Conservation (phyloP, 169 alveolate species). For the Plasmodium falciparum region DNA sequence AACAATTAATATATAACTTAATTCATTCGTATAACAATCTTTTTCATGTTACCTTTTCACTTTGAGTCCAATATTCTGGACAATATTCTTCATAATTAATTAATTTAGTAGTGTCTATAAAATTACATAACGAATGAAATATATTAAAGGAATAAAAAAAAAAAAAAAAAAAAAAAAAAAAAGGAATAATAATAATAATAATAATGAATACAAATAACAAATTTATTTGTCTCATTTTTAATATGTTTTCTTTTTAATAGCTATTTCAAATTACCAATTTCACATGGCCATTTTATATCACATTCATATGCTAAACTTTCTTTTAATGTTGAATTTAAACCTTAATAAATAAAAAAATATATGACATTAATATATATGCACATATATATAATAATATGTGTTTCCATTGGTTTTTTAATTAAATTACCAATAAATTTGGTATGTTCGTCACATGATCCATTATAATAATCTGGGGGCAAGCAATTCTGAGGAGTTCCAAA, state of each 20-base stretch:
- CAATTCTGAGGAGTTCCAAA: constrained; percentile 40
- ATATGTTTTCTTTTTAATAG: background rate
- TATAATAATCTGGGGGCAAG: constrained; percentile 61
- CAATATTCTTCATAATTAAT: constrained; percentile 46
- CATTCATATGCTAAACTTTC: constrained; percentile 57
- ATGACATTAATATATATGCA: background rate
- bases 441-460: constrained; percentile 52
- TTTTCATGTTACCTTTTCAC: constrained; percentile 18
- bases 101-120: constrained; percentile 9
- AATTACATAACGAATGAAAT: background rate
- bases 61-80: constrained; percentile 59
- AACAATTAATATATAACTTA: background rate
- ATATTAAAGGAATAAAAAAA: background rate
- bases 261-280: constrained; percentile 15
- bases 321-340: constrained; percentile 14
- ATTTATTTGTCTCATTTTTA: constrained; percentile 1
- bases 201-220: background rate
- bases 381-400: background rate
- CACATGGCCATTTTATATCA: constrained; percentile 58
- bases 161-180: background rate
- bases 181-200: background rate
- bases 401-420: background rate
- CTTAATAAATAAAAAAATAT: constrained; percentile 19
- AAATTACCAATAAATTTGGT: constrained; percentile 37
- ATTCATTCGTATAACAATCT: background rate